phyloP scores from a whole-genome alignment of 441 rosid species.

The Erysimum cheiri region DNA sequence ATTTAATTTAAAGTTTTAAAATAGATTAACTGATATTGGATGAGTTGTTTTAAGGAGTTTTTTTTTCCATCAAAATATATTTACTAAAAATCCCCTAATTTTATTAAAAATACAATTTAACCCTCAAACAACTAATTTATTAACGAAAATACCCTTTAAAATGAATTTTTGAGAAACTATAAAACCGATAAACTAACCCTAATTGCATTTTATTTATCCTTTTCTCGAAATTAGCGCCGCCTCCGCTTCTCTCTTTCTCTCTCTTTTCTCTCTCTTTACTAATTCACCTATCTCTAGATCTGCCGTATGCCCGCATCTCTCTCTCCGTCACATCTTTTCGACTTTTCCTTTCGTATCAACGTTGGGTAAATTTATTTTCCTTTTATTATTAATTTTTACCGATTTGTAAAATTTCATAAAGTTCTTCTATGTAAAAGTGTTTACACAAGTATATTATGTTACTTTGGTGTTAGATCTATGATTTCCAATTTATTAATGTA shows the following conservation, averaged over 20 bases:
- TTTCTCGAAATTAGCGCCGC: neutral
- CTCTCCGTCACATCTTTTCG: neutral
- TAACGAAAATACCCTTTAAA: neutral
- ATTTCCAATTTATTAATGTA: neutral
- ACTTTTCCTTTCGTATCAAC: neutral
- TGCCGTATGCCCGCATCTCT: neutral
- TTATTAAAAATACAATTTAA: neutral
- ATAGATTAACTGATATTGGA: too few species aligned
- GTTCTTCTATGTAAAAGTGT: neutral
- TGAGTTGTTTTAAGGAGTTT: too few species aligned
- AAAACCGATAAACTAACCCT: neutral
- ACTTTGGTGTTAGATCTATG: neutral
- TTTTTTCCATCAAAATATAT: neutral
- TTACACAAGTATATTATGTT: neutral
- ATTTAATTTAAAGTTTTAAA: too few species aligned
- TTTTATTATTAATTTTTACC: too few species aligned
- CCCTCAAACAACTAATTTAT: neutral
- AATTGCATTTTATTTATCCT: neutral
- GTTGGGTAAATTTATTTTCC: neutral
- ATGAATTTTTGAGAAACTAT: neutral
- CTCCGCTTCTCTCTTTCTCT: neutral
- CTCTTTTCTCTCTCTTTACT: neutral
- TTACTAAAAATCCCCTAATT: neutral
- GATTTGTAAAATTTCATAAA: too few species aligned
- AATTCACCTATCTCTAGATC: neutral